Evolutionary conservation across 139 green algal species (phyloP), one percentile per base, ranked within the genome.

Genomic region (Asterochloris sp.): DNA sequence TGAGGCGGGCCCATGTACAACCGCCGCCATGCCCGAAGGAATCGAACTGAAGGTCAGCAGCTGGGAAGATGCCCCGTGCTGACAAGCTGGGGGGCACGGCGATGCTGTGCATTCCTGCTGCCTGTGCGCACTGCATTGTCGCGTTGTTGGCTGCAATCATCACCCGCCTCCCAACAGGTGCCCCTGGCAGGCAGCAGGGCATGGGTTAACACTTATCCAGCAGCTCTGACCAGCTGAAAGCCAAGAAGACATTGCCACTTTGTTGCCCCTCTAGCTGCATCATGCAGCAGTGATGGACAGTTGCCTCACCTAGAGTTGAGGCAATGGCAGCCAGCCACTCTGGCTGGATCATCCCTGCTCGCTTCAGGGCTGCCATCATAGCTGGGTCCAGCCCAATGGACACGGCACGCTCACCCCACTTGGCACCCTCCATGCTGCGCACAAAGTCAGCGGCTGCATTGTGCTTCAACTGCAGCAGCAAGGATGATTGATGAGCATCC

Each of bases 21-120:
- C 87, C 87, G 9, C 86, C 87, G 27, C 87, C 87, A 11, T 85
- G 47, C 10, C 87, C 87, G 77, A 88, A 91, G 2, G 83, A 83
- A 63, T 91, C 87, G 74, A 87, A 91, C 21, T 69, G 83, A 17
- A 68, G 23, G 69, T 91, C 80, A n/a, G 80, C 81, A 11, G 83
- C 78, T 15, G 86, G 73, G n/a, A 85, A 90, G 21, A 80, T 82
- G 13, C 83, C 86, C 28, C 87, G 64, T 29, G 66, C 78, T 23
- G 86, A 82, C 29, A 88, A 69, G 14, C 76, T 78, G 19, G 87
- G 81, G 23, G 87, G 87, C 61, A 90, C 77, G 14, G 78, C 83
- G 24, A 85, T 80, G 4, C 76, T 60, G 15, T 88, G 82, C 86
- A 91, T 86, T 26, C 87, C 87, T 15, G 78, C 86, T 0, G 66